Base-by-base conservation (phyloP, 257 asterid genomes). In the Rhazya stricta region DNA sequence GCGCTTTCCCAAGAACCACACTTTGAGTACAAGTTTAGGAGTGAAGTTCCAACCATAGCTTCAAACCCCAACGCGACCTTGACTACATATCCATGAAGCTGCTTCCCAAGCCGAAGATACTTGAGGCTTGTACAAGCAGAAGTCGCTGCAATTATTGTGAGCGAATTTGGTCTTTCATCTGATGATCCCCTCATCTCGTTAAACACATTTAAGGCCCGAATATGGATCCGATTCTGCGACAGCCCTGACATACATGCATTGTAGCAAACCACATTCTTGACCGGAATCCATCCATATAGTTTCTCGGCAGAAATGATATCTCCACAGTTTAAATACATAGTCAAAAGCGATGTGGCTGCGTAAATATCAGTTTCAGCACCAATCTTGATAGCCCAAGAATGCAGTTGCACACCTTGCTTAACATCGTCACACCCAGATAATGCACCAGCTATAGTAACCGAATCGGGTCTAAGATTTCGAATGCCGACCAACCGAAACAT, bases 21-120 rank as follows among this genome's bases (percentile, higher is more conserved):
- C 75, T 94, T 94, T 1, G 92, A 90, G 76, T 94, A 94, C 96
- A 94, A 86, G 82, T 92, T 92, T 51, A 92, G 84, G 61, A 92
- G 92, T 70, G 87, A 83, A 71, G 94, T 94, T 58, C 92, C 92
- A 43, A 94, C 91, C 51, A 73, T 88, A 5, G 86, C 82, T 75
- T 81, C 86, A 23, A 48, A 73, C 23, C 79, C 81, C 61, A 87
- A 74, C 74, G 72, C 77, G 29, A 53, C 56, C 80, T 94, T 94
- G 67, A 79, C 62, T 23, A 81, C 79, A 51, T 80, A 65, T 61
- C 90, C 94, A 73, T 92, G 97, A 82, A 94, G 79, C 85, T 89
- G 99, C 85, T 48, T 73, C n/a, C 97, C 99, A 70, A 89, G 83
- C 75, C 74, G 74, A 19, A 86, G 60, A 80, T 81, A 71, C 80